These are phyloP conservation scores for Rosa lucieae DNA, from an alignment of 306 rosid species.

Conservation along the genomic window DNA sequence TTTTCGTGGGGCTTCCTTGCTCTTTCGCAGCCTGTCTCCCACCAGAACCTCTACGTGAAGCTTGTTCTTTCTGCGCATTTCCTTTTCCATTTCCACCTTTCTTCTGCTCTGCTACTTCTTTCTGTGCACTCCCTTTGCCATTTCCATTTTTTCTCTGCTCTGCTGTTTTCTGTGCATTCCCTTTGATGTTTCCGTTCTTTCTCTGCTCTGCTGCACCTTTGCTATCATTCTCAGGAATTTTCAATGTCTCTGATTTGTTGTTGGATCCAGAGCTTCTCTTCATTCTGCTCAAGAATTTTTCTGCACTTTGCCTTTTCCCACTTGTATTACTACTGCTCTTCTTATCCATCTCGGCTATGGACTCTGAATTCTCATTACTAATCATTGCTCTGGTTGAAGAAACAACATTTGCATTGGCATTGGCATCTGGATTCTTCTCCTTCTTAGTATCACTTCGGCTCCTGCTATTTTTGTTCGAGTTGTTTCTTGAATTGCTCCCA, in stretches of 20 bases:
- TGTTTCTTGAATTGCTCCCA: slow-evolving; percentile 18
- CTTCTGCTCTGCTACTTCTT: slow-evolving; percentile 21
- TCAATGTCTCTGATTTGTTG: slow-evolving; percentile 19
- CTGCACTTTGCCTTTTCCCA: slow-evolving; percentile 25
- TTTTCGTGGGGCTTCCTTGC: slow-evolving; percentile 25
- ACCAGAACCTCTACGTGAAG: slow-evolving; percentile 22
- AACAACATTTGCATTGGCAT: neutral
- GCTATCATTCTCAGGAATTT: slow-evolving; percentile 11
- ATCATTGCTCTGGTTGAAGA: slow-evolving; percentile 11
- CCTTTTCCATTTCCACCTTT: slow-evolving; percentile 15
- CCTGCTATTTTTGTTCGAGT: slow-evolving; percentile 11
- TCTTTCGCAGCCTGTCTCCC: slow-evolving; percentile 21
- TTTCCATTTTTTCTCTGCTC: slow-evolving; percentile 12
- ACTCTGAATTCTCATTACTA: slow-evolving; percentile 23
- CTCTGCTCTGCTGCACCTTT: slow-evolving; percentile 19
- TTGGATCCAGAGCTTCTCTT: slow-evolving; percentile 21
- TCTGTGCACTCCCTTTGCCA: neutral
- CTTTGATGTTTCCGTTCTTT: slow-evolving; percentile 3
- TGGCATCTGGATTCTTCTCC: slow-evolving; percentile 19
- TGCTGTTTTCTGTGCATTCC: slow-evolving; percentile 7
- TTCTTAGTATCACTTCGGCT: slow-evolving; percentile 17
- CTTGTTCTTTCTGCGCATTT: slow-evolving; percentile 17
- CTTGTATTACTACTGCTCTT: slow-evolving; percentile 9
- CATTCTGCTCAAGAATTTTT: slow-evolving; percentile 36
- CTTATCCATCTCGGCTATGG: slow-evolving; percentile 23